Conservation (phyloP, 1,284 basidiomycete genomes). For the Pulchroboletus neoregius region DNA sequence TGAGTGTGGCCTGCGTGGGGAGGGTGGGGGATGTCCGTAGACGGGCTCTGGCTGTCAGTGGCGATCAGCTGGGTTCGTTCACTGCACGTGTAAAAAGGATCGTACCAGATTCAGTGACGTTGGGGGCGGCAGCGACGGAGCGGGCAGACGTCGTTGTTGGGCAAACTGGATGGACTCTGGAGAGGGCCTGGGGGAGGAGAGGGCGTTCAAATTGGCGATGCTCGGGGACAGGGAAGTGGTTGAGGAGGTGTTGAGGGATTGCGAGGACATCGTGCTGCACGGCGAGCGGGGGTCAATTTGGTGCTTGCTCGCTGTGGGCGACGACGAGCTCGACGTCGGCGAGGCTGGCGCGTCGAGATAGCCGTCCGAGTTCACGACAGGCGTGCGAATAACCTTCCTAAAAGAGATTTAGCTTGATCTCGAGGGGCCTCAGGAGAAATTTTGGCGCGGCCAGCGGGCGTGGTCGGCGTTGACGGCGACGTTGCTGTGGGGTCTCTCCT, state of each 20-base stretch:
- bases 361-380: constrained; percentile 15
- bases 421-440: constrained; percentile 23
- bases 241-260: constrained; percentile 32
- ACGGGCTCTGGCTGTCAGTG: constrained; percentile 32
- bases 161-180: constrained; percentile 15
- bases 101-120: constrained; percentile 28
- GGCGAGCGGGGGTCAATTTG: constrained; percentile 9
- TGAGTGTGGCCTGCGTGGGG: constrained; percentile 51
- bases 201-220: constrained; percentile 33
- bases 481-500: not conserved
- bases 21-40: constrained; percentile 29
- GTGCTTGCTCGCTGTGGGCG: constrained; percentile 22
- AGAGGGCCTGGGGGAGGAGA: constrained; percentile 28
- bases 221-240: constrained; percentile 33
- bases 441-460: constrained; percentile 18
- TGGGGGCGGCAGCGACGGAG: constrained; percentile 26
- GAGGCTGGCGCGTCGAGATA: constrained; percentile 8
- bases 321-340: constrained; percentile 24
- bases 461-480: constrained; percentile 17
- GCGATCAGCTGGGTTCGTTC: constrained; percentile 11
- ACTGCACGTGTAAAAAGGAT: not conserved
- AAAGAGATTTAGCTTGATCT: constrained; percentile 5
- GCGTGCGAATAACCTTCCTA: constrained; percentile 26
- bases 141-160: constrained; percentile 28
- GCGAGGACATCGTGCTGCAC: constrained; percentile 27